Conservation (phyloP, 768 basidiomycete genomes). For the Tulasnella sp. region DNA sequence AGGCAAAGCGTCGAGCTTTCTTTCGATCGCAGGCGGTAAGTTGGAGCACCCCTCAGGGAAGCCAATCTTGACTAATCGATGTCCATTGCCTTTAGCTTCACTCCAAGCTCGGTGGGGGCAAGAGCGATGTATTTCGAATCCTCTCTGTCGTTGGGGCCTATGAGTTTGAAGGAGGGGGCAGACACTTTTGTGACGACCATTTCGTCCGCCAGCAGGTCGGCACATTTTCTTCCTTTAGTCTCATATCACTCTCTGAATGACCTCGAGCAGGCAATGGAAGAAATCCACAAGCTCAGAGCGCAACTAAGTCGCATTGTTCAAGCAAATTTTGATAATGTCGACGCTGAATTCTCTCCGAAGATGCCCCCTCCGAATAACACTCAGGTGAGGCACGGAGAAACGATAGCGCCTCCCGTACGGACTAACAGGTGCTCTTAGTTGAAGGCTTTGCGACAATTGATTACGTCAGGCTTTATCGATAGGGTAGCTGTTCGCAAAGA, state of each 20-base stretch:
- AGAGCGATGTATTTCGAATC: slow-evolving; percentile 79
- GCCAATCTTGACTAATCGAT: background rate
- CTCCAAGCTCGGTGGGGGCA: slow-evolving; percentile 64
- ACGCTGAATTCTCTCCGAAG: slow-evolving; percentile 53
- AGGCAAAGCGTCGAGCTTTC: slow-evolving; percentile 62
- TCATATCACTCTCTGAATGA: slow-evolving; percentile 7
- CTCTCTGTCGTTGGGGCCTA: slow-evolving; percentile 96
- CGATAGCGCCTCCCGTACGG: background rate
- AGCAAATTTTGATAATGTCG: slow-evolving; percentile 60
- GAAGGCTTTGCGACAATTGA: slow-evolving; percentile 79
- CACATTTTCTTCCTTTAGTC: slow-evolving; percentile 11
- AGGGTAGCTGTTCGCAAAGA: slow-evolving; percentile 91
- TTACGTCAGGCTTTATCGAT: slow-evolving; percentile 88
- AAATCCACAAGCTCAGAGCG: slow-evolving; percentile 88
- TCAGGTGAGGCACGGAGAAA: slow-evolving; percentile 47
- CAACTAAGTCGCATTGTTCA: slow-evolving; percentile 83
- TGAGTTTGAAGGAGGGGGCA: slow-evolving; percentile 78
- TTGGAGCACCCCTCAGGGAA: background rate
- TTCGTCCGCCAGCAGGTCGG: slow-evolving; percentile 82
- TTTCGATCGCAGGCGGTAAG: slow-evolving; percentile 73
- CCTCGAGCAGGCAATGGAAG: slow-evolving; percentile 80
- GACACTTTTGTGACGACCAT: slow-evolving; percentile 76
- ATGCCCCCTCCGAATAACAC: slow-evolving; percentile 67
- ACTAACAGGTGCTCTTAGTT: slow-evolving; percentile 42
- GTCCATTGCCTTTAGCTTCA: slow-evolving; percentile 52